phyloP scores from a whole-genome alignment of 2,329 filamentous ascomycete genomes.

The Fusarium graminum region DNA sequence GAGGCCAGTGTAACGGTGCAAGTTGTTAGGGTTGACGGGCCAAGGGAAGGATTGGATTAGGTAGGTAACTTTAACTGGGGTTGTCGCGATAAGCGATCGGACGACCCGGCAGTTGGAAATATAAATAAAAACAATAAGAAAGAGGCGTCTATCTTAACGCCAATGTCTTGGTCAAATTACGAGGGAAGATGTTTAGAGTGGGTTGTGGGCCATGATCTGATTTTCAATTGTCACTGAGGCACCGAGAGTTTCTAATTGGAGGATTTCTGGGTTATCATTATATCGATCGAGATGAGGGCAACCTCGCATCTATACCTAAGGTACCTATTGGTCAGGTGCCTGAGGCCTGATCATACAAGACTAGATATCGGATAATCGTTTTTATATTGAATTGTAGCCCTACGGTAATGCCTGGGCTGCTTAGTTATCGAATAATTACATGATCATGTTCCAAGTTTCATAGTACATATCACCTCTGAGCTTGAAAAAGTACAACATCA shows the following conservation, averaged over 20 bases:
- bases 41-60: slow-evolving; percentile 4
- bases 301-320: not conserved
- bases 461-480: too few species aligned
- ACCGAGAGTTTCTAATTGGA: slow-evolving; percentile 3
- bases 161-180: not conserved
- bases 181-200: not conserved
- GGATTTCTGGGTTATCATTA: not conserved
- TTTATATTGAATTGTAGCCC: not conserved
- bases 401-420: too few species aligned
- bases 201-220: not conserved
- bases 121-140: slow-evolving; percentile 15
- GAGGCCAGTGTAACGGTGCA: slow-evolving; percentile 2
- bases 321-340: not conserved
- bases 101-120: slow-evolving; percentile 26
- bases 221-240: not conserved
- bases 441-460: too few species aligned
- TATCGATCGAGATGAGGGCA: slow-evolving; percentile 5
- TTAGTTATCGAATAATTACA: too few species aligned
- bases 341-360: not conserved
- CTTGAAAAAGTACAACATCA: too few species aligned
- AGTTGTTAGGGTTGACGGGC: slow-evolving; percentile 7
- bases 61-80: slow-evolving; percentile 15
- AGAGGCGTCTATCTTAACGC: slow-evolving; percentile 14
- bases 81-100: slow-evolving; percentile 37
- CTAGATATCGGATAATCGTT: not conserved